Base-by-base conservation (phyloP, 371 early-diverging fungal species). In the Furculomyces boomerangus region DNA sequence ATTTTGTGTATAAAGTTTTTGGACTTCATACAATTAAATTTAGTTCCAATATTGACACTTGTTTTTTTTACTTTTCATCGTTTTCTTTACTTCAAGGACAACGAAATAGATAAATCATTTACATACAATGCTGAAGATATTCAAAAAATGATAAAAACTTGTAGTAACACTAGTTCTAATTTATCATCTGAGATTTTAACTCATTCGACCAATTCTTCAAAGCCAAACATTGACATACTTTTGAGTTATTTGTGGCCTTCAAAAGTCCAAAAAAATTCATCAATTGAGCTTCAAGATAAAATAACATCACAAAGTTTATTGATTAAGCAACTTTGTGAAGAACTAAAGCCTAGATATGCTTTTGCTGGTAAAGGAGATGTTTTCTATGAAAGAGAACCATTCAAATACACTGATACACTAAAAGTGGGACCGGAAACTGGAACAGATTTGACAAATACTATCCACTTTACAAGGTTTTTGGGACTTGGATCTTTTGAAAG, bases 331-430 rank as follows among this genome's bases (percentile, higher is more conserved):
- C 65, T 30, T 44, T 78, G 10, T 70, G 75, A 3, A 56, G 65
- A 30, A 59, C 65, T 13, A 58, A 87, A 83, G 58, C 94, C 94
- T 5, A 72, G 88, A 32, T 94, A 92, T 63, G 88, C 88, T 60
- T 90, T 94, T 74, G 82, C 87, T 8, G 60, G 80, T 0, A 67
- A 76, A 1, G 78, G 75, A 56, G 62, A 63, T 24, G 44, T 63
- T 14, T 91, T 90, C 60, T 86, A 75, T 57, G 90, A 94, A 67
- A 71, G 93, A 3, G 82, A 83, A 44, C 93, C 94, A 16, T 92
- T 83, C 66, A 66, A 62, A 48, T 85, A 88, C 61, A 64, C 60
- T 43, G 59, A 62, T 44, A 55, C 55, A 16, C 53, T 57, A 5
- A 71, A 64, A 27, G 60, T 69, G 41, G 72, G 67, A 13, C 63